Evolutionary conservation across 306 rosid genomes (phyloP).

Genomic region (Styphnolobium japonicum): DNA sequence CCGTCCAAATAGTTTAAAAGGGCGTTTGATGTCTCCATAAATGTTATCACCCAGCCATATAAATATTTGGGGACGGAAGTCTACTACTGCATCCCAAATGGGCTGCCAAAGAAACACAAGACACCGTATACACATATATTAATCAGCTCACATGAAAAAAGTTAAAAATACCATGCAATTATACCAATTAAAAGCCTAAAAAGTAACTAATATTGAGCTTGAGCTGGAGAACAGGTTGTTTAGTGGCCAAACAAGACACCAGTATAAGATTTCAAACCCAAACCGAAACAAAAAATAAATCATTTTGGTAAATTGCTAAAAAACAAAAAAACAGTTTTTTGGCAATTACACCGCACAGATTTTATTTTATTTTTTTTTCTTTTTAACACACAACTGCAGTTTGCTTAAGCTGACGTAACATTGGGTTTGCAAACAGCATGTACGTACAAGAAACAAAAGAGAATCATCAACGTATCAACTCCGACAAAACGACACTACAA

Average conservation of each 20-base stretch:
- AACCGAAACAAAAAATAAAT: background rate
- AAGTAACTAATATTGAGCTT: background rate
- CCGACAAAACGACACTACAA: background rate
- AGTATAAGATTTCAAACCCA: conserved; percentile 7
- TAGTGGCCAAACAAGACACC: background rate
- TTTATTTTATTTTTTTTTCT: no score
- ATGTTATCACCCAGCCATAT: conserved; percentile 88
- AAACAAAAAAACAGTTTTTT: background rate
- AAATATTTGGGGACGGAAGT: conserved; percentile 68
- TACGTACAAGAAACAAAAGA: conserved; percentile 21
- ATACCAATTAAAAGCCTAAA: conserved; percentile 2
- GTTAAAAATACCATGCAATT: background rate
- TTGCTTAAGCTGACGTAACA: conserved; percentile 27
- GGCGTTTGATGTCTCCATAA: conserved; percentile 74
- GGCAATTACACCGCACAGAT: no score
- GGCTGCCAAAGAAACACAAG: conserved; percentile 51
- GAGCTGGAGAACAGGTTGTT: background rate
- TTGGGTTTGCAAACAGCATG: background rate
- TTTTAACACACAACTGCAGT: no score
- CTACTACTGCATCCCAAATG: conserved; percentile 62
- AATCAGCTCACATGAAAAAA: background rate
- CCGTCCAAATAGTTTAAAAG: conserved; percentile 62
- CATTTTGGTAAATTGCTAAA: no score
- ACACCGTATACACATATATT: background rate
- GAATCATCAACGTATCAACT: conserved; percentile 17